These are phyloP conservation scores for Trichosporon coremiiforme DNA, from an alignment of 1,284 basidiomycete species.

Conservation along the genomic window DNA sequence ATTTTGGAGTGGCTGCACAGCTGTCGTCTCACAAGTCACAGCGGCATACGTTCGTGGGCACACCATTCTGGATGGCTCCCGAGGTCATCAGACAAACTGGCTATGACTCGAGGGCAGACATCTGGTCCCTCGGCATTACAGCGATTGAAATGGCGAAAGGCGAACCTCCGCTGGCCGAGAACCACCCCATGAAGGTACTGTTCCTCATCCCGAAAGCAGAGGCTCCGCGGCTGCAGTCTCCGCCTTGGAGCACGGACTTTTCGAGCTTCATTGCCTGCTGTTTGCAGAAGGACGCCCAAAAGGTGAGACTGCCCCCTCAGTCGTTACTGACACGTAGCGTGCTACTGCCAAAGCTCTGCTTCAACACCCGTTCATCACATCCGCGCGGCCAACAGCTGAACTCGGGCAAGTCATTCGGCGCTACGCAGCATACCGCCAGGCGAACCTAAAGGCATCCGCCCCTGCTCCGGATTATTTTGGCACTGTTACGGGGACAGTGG, in stretches of 20 bases:
- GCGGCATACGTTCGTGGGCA: constrained; percentile 91
- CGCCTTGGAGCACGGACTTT: constrained; percentile 73
- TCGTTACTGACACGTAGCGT: constrained; percentile 61
- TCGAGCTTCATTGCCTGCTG: constrained; percentile 90
- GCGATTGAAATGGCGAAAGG: constrained; percentile 94
- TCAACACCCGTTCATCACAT: constrained; percentile 86
- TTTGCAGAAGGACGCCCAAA: constrained; percentile 84
- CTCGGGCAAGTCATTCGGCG: constrained; percentile 85
- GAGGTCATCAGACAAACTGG: constrained; percentile 97
- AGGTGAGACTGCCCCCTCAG: constrained; percentile 58
- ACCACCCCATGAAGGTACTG: constrained; percentile 87
- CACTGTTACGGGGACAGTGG: constrained; percentile 36
- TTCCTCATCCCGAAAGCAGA: constrained; percentile 87
- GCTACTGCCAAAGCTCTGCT: constrained; percentile 88
- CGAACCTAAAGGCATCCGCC: constrained; percentile 57
- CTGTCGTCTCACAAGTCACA: constrained; percentile 85
- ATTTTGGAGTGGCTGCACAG: constrained; percentile 95
- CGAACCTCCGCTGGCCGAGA: constrained; percentile 83
- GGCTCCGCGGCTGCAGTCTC: constrained; percentile 70
- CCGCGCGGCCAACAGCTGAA: constrained; percentile 75
- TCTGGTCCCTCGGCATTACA: constrained; percentile 95
- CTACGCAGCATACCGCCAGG: constrained; percentile 63
- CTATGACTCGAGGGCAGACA: constrained; percentile 94
- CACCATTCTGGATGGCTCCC: constrained; percentile 98
- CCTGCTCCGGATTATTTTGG: constrained; percentile 51